phyloP scores from a whole-genome alignment of 2,329 filamentous ascomycete genomes.

The Myriosclerotinia curreyana region DNA sequence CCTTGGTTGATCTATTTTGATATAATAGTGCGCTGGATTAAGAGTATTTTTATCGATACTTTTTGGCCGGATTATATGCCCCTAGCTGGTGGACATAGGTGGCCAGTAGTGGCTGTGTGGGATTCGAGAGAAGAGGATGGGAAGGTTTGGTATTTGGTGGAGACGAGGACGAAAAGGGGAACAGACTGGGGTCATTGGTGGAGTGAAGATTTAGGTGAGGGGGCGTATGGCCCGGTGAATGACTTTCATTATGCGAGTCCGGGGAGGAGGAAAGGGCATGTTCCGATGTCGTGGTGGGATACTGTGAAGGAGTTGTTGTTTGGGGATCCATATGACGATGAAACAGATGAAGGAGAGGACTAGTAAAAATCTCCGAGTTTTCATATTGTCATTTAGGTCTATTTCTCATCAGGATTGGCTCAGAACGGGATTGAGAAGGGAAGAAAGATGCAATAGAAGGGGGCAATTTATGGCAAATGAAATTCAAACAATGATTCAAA shows the following conservation, averaged over 20 bases:
- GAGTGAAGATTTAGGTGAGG: background rate
- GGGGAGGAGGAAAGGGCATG: background rate
- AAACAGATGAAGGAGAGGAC: background rate
- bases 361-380: background rate
- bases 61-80: background rate
- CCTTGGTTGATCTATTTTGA: background rate
- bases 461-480: no score
- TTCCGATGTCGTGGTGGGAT: background rate
- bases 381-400: background rate
- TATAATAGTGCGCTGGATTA: background rate
- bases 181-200: background rate
- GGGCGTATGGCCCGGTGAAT: background rate
- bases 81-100: background rate
- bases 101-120: background rate
- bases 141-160: conserved; percentile 10
- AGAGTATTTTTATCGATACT: background rate
- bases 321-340: background rate
- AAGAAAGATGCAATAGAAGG: no score
- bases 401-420: background rate
- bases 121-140: background rate
- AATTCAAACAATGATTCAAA: background rate
- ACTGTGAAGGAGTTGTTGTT: background rate
- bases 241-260: conserved; percentile 5
- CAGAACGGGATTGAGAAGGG: no score
- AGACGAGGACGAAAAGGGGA: background rate